Evolutionary conservation across 1,139 yeast genomes (phyloP), one percentile per base, ranked within the genome.

Genomic region (Debaryomyces subglobosus): DNA sequence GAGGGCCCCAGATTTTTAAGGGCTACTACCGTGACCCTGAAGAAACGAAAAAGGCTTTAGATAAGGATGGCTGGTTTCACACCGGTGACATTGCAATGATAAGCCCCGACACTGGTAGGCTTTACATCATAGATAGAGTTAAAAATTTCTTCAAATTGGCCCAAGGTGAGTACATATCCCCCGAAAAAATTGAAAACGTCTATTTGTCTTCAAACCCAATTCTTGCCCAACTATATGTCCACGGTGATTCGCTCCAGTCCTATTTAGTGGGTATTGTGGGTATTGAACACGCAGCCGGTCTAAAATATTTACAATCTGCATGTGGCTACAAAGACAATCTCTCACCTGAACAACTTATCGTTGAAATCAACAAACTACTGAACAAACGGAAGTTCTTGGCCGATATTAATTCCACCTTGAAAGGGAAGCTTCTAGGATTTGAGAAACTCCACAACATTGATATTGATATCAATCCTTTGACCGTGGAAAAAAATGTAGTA

Each of bases 231-330:
- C 49, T 69, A 13, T 69, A 60, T 47, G 68, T 68, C 10, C 67
- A 83, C 56, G 92, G 92, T 5, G 79, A 82, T 58, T 78, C 89
- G 0, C 65, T 78, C 27, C 73, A 81, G 57, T 71, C 79, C 2
- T 84, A 60, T 57, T 64, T 86, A 48, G 85, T 86, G 6, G 89
- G 83, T 6, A 67, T 86, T 40, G 68, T 80, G 36, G 89, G 89
- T n/a, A 66, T 85, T 46, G 59, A 58, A 53, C 61, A 27, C 47
- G 61, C 47, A 27, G 52, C 43, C 53, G 67, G 58, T 33, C 57
- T 54, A 37, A 49, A 47, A 10, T 65, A 64, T 39, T 52, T 66
- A 45, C 54, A 54, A 41, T 49, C 51, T 21, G 49, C 56, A 10
- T 53, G 59, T 47, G 62, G 65, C 12, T 53, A 56, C 13, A 46